Evolutionary conservation across 805 yeast species (phyloP), one percentile per base, ranked within the genome.

Genomic region (Maudiozyma serrabonitensis): DNA sequence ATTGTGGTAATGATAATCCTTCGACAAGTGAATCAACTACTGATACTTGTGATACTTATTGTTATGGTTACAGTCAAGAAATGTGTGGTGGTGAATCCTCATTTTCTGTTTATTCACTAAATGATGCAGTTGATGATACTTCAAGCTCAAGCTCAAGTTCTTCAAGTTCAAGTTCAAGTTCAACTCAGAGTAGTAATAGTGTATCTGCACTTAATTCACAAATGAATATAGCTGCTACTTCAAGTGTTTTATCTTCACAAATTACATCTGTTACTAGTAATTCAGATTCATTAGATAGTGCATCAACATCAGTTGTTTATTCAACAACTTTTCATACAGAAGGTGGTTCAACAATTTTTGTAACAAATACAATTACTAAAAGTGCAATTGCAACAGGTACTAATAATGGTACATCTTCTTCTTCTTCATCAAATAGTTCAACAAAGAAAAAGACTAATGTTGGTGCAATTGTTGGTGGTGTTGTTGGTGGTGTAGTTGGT

Each of bases 401-500:
- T 4, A 35, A 35, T 8, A 38, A 35, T 41, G 44, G 38, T 23
- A 12, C 41, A 32, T 44, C 51, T 26, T 43, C 40, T 18, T n/a
- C n/a, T n/a, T n/a, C n/a, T n/a, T n/a, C n/a, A n/a, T n/a, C n/a
- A n/a, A n/a, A n/a, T n/a, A n/a, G n/a, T n/a, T n/a, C n/a, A n/a
- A n/a, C n/a, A n/a, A 46, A 48, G 41, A 56, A 61, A 40, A 50
- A 55, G 57, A 46, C 53, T 56, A 54, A 70, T 57, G 66, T 67
- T 52, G 84, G 84, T 2, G 81, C 83, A 21, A 79, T 79, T 34
- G 82, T 79, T 7, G 84, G 84, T 45, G 81, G 81, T 46, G 83
- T 77, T 2, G 78, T 75, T 13, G 84, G 84, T 19, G 80, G 78
- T 23, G 67, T 78, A 13, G 75, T 62, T 15, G 80, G 78, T 26